These are phyloP conservation scores for Leccinellum albellum DNA, from an alignment of 768 basidiomycete species.

Conservation along the genomic window DNA sequence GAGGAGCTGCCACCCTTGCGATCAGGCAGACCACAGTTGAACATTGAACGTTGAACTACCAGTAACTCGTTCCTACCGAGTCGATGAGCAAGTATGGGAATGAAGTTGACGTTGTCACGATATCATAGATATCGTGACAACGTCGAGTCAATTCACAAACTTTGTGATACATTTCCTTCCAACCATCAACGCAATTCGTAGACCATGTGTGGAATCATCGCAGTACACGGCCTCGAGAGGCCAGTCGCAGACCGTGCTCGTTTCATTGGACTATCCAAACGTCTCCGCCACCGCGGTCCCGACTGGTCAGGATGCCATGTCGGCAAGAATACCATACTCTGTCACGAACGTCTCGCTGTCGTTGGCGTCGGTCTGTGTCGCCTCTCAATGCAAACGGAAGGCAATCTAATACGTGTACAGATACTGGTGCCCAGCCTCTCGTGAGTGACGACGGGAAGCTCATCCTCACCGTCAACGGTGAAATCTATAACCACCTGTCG, in stretches of 20 bases:
- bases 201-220: slow-evolving; percentile 89
- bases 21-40: no score
- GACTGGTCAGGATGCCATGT: slow-evolving; percentile 98
- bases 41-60: no score
- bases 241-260: slow-evolving; percentile 64
- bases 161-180: not conserved
- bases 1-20: no score
- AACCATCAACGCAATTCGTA: not conserved
- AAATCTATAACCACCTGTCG: slow-evolving; percentile 95
- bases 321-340: slow-evolving; percentile 75
- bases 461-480: slow-evolving; percentile 92
- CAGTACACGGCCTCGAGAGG: slow-evolving; percentile 75
- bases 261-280: slow-evolving; percentile 84
- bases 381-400: not conserved
- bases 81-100: no score
- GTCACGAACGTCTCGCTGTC: slow-evolving; percentile 95
- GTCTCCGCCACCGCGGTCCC: slow-evolving; percentile 89
- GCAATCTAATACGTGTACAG: slow-evolving; percentile 38
- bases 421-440: slow-evolving; percentile 95
- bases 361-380: slow-evolving; percentile 85
- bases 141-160: not conserved
- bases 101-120: no score
- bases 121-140: not conserved
- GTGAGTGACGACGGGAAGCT: slow-evolving; percentile 79
- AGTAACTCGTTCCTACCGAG: no score